Evolutionary conservation across 495 filamentous ascomycete species (phyloP), one percentile per base, ranked within the genome.

Genomic region (Sordaria brevicollis): DNA sequence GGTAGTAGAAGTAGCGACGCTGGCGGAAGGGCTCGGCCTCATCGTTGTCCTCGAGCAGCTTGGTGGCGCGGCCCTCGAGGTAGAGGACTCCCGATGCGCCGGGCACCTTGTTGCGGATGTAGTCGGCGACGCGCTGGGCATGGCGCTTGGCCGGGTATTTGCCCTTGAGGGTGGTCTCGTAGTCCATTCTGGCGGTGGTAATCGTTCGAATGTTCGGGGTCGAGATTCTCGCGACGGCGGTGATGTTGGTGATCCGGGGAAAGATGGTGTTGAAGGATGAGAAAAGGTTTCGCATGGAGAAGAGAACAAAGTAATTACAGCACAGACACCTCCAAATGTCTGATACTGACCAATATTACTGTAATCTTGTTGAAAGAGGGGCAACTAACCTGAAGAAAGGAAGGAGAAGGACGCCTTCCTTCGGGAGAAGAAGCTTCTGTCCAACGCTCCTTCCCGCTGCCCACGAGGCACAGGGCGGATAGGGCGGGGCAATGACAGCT

Each of bases 111-210:
- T 82, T 78, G 69, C 81, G 83, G 70, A 98, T 90, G 74, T 88
- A 89, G 68, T 92, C 87, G 17, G 87, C 90, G n/a, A 97, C 93
- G 73, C 88, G 88, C 72, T 88, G 85, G 43, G 91, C 92, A 80
- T 99, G 95, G 29, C 86, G 85, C 80, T 97, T 98, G 49, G 93
- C 96, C n/a, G 95, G 96, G 79, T 99, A 99, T 80, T 97, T 97
- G 65, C 88, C 90, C 71, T 83, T 73, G 31, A 85, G 75, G 57
- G 84, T 77, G 6, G 74, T 78, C 68, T 81, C 78, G 68, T 74
- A 79, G 41, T 77, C 79, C 73, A 79, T 79, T 38, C 34, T 69
- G 21, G 36, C 7, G 11, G 68, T 68, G 21, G 67, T 54, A 37
- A 68, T 68, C 17, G 67, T 68, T 25, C 15, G 35, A 19, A n/a